Percentiles rank a stretch among this genome's conserved stretches.
These are phyloP conservation scores for Leccinum colubrinum DNA, from an alignment of 1,284 basidiomycete genomes.

Conservation along the genomic window DNA sequence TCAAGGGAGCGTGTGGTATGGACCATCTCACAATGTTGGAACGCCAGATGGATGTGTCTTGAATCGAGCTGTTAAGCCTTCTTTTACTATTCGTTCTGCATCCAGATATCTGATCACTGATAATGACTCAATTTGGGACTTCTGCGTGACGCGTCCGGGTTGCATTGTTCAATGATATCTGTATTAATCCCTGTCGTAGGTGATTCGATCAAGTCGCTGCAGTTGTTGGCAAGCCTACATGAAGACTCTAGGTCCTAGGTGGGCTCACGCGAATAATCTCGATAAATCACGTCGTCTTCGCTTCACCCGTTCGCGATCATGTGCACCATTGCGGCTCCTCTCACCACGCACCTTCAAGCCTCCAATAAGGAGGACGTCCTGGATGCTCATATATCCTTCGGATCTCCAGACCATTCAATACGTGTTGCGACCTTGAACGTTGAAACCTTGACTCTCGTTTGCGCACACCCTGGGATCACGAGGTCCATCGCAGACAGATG, in stretches of 20 bases:
- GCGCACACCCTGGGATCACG: background rate
- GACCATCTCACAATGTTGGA: slow-evolving; percentile 56
- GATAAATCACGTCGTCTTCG: background rate
- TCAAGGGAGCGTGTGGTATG: slow-evolving; percentile 54
- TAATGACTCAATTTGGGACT: background rate
- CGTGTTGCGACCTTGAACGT: background rate
- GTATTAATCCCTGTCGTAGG: background rate
- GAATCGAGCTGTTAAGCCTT: background rate
- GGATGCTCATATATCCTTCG: background rate
- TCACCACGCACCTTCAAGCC: background rate
- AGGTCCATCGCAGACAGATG: background rate
- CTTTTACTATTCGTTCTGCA: background rate
- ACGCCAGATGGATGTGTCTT: slow-evolving; percentile 18
- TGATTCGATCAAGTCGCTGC: background rate
- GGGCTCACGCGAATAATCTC: background rate
- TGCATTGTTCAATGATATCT: background rate
- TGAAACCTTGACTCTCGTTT: background rate
- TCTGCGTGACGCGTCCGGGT: background rate
- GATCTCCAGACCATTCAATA: background rate
- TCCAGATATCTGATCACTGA: background rate
- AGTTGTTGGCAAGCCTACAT: background rate
- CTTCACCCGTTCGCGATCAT: background rate
- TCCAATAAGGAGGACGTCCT: background rate
- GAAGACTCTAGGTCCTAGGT: background rate
- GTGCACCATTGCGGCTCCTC: background rate